phyloP scores from a whole-genome alignment of 495 filamentous ascomycete genomes.

The Copromyces sp. region DNA sequence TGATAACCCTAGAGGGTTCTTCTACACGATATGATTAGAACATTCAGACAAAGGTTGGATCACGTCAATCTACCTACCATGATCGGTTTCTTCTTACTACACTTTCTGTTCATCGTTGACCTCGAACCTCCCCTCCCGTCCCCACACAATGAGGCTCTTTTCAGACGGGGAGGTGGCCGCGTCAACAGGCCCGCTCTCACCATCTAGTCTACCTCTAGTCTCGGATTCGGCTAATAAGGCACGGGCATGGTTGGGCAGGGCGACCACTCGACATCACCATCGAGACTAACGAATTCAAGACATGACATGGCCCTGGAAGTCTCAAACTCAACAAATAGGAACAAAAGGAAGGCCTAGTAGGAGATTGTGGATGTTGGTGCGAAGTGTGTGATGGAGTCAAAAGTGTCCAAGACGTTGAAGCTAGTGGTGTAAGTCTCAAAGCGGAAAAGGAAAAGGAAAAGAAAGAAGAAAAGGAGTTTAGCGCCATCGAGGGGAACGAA shows the following conservation, averaged over 20 bases:
- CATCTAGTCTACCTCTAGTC: background rate
- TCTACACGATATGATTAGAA: too few species aligned
- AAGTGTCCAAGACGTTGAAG: background rate
- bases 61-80: background rate
- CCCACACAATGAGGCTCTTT: background rate
- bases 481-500: too few species aligned
- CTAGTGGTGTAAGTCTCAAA: conserved; percentile 5
- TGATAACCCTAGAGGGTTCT: too few species aligned
- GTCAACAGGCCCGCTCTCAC: background rate
- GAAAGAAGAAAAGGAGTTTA: background rate
- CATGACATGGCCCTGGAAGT: background rate
- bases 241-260: background rate
- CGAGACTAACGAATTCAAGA: background rate
- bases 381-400: background rate
- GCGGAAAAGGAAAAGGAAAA: background rate
- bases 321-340: background rate
- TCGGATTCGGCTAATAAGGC: background rate
- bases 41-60: too few species aligned
- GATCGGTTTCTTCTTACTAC: background rate
- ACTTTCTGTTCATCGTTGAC: background rate
- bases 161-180: background rate
- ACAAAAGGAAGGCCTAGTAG: background rate
- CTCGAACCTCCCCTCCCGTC: background rate
- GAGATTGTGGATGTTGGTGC: too few species aligned
- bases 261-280: background rate